Base-by-base conservation (phyloP, 2,329 filamentous ascomycete genomes). In the Chrysoporthe deuterocubensis region DNA sequence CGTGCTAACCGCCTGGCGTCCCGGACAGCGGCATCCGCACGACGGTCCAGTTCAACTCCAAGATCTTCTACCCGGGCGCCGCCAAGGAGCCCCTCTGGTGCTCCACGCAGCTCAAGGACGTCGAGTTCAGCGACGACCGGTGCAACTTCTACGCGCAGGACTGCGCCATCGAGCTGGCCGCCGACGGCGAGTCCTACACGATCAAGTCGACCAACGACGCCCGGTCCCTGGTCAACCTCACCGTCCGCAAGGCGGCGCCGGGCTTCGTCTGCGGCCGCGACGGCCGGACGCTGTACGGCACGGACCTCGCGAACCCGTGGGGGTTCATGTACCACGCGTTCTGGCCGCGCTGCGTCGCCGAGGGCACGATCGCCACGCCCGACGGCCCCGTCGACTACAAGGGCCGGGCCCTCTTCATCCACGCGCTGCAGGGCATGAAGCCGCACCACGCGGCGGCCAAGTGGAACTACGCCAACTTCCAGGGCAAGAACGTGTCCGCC, bases 361-460 rank as follows among this genome's bases (percentile, higher is more conserved):
- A 95, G 79, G 96, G 96, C 63, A 92, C 87, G 72, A 93, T 98
- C 78, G 89, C 92, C 71, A 97, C 94, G 69, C 87, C 92, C 74
- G 89, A 93, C 44, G 93, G 93, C 60, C 88, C 91, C 48, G 84
- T 97, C 70, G 90, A 97, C 78, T 89, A 97, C 78, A 90, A 88
- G 75, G 95, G 95, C 67, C 88, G 85, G 71, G 94, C 90, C 43
- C 83, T 96, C 75, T 95, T 94, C 81, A 85, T 91, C 72, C 91
- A 96, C 78, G 94, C 93, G 52, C 83, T 98, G 62, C 96, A 98
- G 82, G 96, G 94, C 78, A 98, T 98, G 95, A 99, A 99, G 86
- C 96, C 96, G 52, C 96, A 99, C 79, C 96, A 99, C 78, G 92
- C 94, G 69, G 94, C 95, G 70, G 89, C 92, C 42, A 89, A 87